Base-by-base conservation (phyloP, 257 asterid species). In the Linaria vulgaris region DNA sequence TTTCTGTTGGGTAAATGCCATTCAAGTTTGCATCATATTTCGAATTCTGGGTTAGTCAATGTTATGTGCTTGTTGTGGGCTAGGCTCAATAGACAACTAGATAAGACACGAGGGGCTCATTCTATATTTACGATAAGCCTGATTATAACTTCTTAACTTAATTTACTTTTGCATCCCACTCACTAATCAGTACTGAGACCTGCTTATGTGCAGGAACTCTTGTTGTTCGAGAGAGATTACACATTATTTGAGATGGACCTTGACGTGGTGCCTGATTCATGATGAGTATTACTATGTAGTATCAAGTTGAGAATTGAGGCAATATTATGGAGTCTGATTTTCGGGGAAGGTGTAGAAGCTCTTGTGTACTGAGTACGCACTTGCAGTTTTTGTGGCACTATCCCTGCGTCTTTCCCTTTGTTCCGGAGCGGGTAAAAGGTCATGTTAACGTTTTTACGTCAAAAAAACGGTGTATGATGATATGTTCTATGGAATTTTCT, bases 201-300 rank as follows among this genome's bases (percentile, higher is more conserved):
- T 22, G 64, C 50, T 41, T 53, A 38, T 38, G 6, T 80, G 75
- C 88, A 94, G 99, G 97, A 94, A 76, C 81, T 94, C 44, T 77
- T 94, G 60, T 55, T 78, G 68, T 85, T 84, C 68, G 95, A 89
- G 86, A 81, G 99, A 72, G 94, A 90, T 27, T 92, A 87, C 64
- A n/a, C 82, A 1, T 76, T 94, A 66, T 64, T 61, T 69, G 76
- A 79, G 65, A 81, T 90, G 96, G 90, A 79, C 62, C 75, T 68
- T 20, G 66, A 78, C 53, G 87, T 76, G 69, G 78, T 17, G 49
- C 46, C 69, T 8, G 59, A 62, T 59, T 71, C 82, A 64, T 83
- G 83, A 81, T 58, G 62, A 15, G 39, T 25, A 45, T 27, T 27
- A 23, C 11, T 49, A 38, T 23, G 15, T 46, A 44, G 2, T 9